phyloP scores from a whole-genome alignment of 1,139 yeast species.

The Taiozyma sp. region DNA sequence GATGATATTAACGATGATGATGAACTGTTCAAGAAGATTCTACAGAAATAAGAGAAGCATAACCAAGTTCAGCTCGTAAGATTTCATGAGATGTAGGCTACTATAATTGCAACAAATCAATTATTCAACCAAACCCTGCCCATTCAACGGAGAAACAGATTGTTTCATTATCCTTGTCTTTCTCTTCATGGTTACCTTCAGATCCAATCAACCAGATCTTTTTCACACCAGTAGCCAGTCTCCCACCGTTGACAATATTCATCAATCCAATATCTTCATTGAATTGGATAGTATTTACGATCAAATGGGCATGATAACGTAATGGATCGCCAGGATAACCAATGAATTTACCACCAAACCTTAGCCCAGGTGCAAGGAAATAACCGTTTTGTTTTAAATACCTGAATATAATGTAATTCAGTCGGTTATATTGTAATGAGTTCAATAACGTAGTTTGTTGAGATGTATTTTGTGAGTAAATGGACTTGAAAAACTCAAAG shows the following conservation, averaged over 20 bases:
- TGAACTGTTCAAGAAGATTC: constrained; percentile 14
- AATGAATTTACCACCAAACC: constrained; percentile 86
- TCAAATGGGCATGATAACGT: constrained; percentile 82
- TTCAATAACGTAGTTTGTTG: background rate
- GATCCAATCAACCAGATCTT: constrained; percentile 75
- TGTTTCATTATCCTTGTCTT: constrained; percentile 20
- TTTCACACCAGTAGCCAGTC: constrained; percentile 90
- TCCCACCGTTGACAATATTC: constrained; percentile 73
- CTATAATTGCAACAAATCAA: background rate
- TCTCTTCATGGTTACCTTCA: constrained; percentile 19
- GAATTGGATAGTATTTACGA: constrained; percentile 49
- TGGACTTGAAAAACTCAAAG: constrained; percentile 9
- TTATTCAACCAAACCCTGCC: constrained; percentile 67
- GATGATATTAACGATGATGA: constrained; percentile 12
- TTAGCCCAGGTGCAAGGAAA: constrained; percentile 74
- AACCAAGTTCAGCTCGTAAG: background rate
- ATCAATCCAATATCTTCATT: constrained; percentile 48
- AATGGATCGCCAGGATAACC: constrained; percentile 96
- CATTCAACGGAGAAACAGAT: constrained; percentile 64
- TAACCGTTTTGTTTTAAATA: constrained; percentile 44
- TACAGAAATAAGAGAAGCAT: constrained; percentile 1
- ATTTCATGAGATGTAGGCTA: background rate
- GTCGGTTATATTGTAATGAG: constrained; percentile 1
- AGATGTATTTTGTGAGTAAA: constrained; percentile 4
- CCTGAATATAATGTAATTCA: constrained; percentile 31